phyloP scores from a whole-genome alignment of 2,329 filamentous ascomycete species.

The Curvularia spicifera region DNA sequence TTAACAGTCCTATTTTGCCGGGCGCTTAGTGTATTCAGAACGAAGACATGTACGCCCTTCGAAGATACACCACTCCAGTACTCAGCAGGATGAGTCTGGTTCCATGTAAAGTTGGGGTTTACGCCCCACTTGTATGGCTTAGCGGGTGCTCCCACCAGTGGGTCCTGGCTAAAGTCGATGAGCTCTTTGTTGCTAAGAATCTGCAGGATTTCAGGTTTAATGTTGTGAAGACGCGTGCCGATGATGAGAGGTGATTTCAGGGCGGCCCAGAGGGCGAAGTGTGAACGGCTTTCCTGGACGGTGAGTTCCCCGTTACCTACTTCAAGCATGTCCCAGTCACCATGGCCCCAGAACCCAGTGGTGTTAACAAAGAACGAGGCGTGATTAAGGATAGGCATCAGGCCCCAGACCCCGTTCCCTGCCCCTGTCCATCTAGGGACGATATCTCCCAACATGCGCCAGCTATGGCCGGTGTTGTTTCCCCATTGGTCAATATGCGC shows the following conservation, averaged over 20 bases:
- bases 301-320: conserved; percentile 49
- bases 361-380: conserved; percentile 30
- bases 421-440: conserved; percentile 25
- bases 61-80: conserved; percentile 37
- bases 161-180: conserved; percentile 55
- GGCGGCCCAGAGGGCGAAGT: conserved; percentile 52
- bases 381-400: conserved; percentile 32
- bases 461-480: conserved; percentile 40
- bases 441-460: conserved; percentile 40
- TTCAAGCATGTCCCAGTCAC: conserved; percentile 42
- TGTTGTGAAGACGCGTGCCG: conserved; percentile 49
- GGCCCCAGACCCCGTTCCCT: conserved; percentile 14
- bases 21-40: conserved; percentile 33
- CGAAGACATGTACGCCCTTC: conserved; percentile 33
- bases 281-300: conserved; percentile 39
- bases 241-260: conserved; percentile 55
- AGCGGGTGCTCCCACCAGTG: conserved; percentile 50
- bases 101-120: conserved; percentile 59
- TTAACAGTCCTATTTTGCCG: conserved; percentile 20
- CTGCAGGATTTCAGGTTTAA: conserved; percentile 48
- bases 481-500: conserved; percentile 43
- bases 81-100: conserved; percentile 44
- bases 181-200: conserved; percentile 51
- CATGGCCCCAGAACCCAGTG: conserved; percentile 33
- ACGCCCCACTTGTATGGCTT: conserved; percentile 56